Conservation (phyloP, 1,139 yeast species). For the Lizanozyma gosingica region DNA sequence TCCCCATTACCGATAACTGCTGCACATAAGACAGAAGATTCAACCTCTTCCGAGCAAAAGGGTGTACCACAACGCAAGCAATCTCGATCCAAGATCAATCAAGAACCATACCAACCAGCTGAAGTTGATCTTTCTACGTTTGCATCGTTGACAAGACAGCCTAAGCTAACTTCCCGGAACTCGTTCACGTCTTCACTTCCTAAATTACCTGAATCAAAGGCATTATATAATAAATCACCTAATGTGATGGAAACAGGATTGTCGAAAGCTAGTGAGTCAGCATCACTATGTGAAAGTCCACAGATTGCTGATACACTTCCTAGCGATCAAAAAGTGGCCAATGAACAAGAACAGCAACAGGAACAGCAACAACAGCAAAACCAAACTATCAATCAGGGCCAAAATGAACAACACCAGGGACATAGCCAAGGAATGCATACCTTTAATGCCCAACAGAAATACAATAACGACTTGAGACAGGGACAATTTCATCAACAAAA, state of each 20-base stretch:
- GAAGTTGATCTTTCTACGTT: constrained; percentile 44
- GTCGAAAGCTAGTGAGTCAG: not conserved
- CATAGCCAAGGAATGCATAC: not conserved
- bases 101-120: constrained; percentile 43
- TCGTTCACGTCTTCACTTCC: constrained; percentile 3
- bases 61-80: constrained; percentile 3
- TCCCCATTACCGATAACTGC: constrained; percentile 30
- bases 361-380: constrained; percentile 5
- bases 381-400: constrained; percentile 2
- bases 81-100: constrained; percentile 4
- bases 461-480: not conserved
- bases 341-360: not conserved
- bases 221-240: not conserved
- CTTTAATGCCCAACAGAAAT: not conserved
- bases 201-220: not conserved
- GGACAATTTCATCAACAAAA: constrained; percentile 1
- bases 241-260: not conserved
- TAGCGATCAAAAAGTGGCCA: not conserved
- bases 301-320: too few species aligned
- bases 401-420: constrained; percentile 3
- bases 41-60: too few species aligned
- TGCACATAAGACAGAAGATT: constrained; percentile 3
- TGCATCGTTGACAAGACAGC: constrained; percentile 40
- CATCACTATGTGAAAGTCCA: too few species aligned
- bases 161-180: constrained; percentile 12